These are phyloP conservation scores for Saccharomycopsis fibuligera DNA, from an alignment of 805 yeast genomes.

Conservation along the genomic window DNA sequence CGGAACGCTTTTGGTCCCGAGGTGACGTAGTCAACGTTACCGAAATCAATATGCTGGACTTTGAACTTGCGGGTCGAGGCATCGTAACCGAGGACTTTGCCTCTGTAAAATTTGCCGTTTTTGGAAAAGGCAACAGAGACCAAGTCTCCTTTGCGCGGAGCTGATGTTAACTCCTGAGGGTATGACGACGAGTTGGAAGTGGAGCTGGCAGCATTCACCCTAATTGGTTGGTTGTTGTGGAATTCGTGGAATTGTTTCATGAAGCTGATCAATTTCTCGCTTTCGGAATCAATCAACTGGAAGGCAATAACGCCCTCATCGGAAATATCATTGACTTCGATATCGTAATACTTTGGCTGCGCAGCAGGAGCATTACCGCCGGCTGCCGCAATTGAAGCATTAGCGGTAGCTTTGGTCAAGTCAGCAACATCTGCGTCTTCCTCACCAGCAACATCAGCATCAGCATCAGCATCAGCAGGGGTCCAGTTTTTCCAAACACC, in stretches of 20 bases:
- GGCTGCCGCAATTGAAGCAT: constrained; percentile 25
- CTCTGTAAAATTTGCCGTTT: constrained; percentile 54
- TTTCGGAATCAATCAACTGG: constrained; percentile 37
- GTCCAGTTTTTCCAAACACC: constrained; percentile 69
- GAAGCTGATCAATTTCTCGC: constrained; percentile 36
- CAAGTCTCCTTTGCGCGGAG: constrained; percentile 47
- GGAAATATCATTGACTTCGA: constrained; percentile 45
- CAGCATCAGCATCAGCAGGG: constrained; percentile 32
- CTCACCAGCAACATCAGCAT: constrained; percentile 22
- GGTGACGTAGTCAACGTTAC: constrained; percentile 43
- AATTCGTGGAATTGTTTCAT: constrained; percentile 43
- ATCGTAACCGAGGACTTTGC: constrained; percentile 42
- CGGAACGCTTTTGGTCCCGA: constrained; percentile 35
- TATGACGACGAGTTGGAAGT: constrained; percentile 4
- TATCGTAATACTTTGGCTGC: constrained; percentile 41
- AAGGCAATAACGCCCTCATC: constrained; percentile 38
- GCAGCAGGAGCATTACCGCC: constrained; percentile 25
- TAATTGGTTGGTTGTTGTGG: constrained; percentile 33
- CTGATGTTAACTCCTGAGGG: constrained; percentile 27
- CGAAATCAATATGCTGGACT: constrained; percentile 58
- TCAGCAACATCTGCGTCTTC: constrained; percentile 24
- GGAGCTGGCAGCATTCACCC: constrained; percentile 28
- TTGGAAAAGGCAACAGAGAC: constrained; percentile 50
- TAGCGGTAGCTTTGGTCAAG: constrained; percentile 20
- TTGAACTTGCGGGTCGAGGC: constrained; percentile 37